These are phyloP conservation scores for Gynochthodes officinalis DNA, from an alignment of 257 asterid genomes.

Conservation along the genomic window DNA sequence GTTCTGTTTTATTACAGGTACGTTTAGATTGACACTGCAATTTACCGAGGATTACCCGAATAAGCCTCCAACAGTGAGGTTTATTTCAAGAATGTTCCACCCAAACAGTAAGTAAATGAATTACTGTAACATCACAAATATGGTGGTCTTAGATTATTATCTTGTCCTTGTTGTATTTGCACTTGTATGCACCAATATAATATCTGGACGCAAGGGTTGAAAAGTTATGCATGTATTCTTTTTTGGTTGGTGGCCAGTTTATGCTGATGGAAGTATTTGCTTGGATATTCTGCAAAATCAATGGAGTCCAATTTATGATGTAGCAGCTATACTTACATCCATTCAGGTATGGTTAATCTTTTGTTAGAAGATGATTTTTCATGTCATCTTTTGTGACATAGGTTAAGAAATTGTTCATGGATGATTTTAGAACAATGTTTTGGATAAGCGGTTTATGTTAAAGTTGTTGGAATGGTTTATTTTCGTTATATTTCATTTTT, in stretches of 20 bases:
- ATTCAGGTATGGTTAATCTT: constrained; percentile 60
- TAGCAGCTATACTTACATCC: constrained; percentile 92
- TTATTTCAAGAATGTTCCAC: constrained; percentile 94
- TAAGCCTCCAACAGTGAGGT: constrained; percentile 91
- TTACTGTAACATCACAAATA: too few relatives aligned
- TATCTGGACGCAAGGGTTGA: neutral
- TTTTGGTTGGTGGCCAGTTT: constrained; percentile 42
- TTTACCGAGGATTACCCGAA: constrained; percentile 92
- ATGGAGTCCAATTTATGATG: constrained; percentile 95
- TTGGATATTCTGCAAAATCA: constrained; percentile 90
- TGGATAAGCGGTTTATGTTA: neutral
- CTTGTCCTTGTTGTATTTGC: neutral
- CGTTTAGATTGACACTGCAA: constrained; percentile 88
- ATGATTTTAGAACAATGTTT: neutral
- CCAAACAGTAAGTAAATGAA: constrained; percentile 78
- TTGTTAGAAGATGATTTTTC: neutral
- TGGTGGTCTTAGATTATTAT: neutral
- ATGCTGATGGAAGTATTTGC: constrained; percentile 96
- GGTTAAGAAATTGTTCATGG: neutral
- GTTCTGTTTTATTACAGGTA: constrained; percentile 39
- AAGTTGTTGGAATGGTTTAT: neutral
- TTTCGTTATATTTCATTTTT: neutral
- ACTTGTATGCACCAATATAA: neutral
- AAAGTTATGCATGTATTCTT: neutral
- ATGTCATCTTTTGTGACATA: neutral